Evolutionary conservation across 164 flowering plant genomes (phyloP).

Genomic region (Cinnamomum chago): DNA sequence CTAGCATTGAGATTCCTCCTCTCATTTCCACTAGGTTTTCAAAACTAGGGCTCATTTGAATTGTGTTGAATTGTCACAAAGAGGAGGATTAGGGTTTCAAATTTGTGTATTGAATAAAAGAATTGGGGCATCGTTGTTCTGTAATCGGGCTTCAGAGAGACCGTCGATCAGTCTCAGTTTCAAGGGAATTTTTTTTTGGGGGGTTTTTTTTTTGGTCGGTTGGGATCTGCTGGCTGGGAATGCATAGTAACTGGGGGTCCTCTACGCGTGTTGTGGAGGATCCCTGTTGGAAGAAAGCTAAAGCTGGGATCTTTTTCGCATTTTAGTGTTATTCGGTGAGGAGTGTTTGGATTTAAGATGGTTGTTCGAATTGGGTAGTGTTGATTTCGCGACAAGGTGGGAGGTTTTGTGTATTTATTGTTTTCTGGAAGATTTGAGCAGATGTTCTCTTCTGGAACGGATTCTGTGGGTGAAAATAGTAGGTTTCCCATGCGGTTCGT

Average conservation of each 20-base stretch:
- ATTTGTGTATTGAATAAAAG: too few relatives aligned
- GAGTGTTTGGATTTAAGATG: not conserved
- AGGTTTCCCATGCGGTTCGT: slow-evolving; percentile 27
- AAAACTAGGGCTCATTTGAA: too few relatives aligned
- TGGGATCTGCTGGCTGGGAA: slow-evolving; percentile 6
- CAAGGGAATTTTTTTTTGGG: too few relatives aligned
- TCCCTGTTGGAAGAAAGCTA: slow-evolving; percentile 1
- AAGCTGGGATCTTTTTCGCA: not conserved
- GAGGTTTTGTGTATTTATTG: not conserved
- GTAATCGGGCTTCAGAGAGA: too few relatives aligned
- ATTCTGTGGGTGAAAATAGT: not conserved
- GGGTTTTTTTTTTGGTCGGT: not conserved
- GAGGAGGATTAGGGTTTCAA: too few relatives aligned
- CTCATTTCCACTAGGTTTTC: too few relatives aligned
- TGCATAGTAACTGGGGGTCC: slow-evolving; percentile 1
- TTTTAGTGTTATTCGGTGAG: not conserved
- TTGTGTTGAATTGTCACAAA: too few relatives aligned
- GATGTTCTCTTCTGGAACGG: slow-evolving; percentile 1
- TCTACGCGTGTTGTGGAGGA: slow-evolving; percentile 3
- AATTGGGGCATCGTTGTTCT: too few relatives aligned
- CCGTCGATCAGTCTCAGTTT: too few relatives aligned
- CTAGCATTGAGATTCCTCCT: too few relatives aligned
- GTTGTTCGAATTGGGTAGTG: not conserved
- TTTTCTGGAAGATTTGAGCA: not conserved
- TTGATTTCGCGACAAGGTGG: not conserved